Evolutionary conservation across 257 asterid genomes (phyloP).

Genomic region (Gentiana macrophylla): DNA sequence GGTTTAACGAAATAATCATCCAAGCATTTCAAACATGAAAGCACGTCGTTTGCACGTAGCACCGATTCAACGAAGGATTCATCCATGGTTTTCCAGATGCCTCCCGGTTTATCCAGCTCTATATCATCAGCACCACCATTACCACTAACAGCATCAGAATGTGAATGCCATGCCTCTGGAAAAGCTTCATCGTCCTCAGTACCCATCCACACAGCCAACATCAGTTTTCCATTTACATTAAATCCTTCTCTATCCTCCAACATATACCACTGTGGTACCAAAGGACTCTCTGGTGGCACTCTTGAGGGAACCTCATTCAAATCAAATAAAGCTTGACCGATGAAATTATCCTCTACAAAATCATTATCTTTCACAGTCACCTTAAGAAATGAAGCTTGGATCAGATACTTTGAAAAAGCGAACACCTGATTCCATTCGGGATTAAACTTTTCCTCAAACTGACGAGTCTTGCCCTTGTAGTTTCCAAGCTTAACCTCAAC

Average conservation of each 20-base stretch:
- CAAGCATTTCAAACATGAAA: too few species aligned
- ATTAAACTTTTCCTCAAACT: constrained; percentile 11
- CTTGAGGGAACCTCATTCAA: constrained; percentile 16
- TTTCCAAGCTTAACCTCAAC: constrained; percentile 21
- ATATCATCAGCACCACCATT: constrained; percentile 1
- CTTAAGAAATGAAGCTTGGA: constrained; percentile 13
- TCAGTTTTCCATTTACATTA: constrained; percentile 14
- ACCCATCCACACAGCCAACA: constrained; percentile 26
- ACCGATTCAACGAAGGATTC: background rate
- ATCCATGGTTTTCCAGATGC: background rate
- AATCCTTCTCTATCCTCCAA: background rate
- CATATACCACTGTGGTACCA: constrained; percentile 23
- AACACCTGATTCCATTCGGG: constrained; percentile 22
- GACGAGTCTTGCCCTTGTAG: constrained; percentile 16
- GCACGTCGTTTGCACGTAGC: background rate
- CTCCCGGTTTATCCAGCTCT: too few species aligned
- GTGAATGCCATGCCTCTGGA: constrained; percentile 21
- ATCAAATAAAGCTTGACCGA: constrained; percentile 15
- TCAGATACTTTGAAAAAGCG: constrained; percentile 16
- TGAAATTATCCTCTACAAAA: constrained; percentile 13
- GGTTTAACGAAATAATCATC: too few species aligned
- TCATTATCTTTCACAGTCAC: constrained; percentile 19
- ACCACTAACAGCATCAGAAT: constrained; percentile 8
- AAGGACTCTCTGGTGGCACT: constrained; percentile 21
- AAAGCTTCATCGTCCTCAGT: constrained; percentile 4